Evolutionary conservation across 1,284 basidiomycete genomes (phyloP).

Genomic region (Sporisorium graminicola): DNA sequence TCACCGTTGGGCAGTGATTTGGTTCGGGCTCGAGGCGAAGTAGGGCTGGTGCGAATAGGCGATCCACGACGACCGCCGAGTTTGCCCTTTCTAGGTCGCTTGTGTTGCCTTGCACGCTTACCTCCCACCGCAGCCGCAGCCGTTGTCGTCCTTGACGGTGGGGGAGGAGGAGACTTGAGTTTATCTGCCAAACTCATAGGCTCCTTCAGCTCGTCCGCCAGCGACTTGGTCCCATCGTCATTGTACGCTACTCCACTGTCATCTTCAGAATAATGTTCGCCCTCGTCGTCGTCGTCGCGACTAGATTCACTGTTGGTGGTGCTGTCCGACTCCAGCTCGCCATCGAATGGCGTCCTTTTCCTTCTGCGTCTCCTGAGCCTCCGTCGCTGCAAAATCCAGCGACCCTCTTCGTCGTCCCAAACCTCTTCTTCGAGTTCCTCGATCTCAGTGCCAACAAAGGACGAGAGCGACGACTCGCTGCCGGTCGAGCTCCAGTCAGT

Average conservation of each 20-base stretch:
- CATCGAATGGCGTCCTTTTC: conserved; percentile 24
- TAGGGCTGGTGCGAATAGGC: not conserved
- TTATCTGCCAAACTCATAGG: conserved; percentile 32
- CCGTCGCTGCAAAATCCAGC: conserved; percentile 40
- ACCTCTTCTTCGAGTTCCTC: conserved; percentile 39
- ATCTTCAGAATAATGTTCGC: conserved; percentile 27
- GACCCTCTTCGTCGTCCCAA: conserved; percentile 40
- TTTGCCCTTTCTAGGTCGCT: not conserved
- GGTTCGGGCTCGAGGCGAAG: not conserved
- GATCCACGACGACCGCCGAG: conserved; percentile 4
- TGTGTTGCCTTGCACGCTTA: not conserved
- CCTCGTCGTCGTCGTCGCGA: conserved; percentile 1
- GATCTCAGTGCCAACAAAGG: conserved; percentile 17
- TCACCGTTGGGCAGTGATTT: not conserved
- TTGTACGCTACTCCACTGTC: conserved; percentile 44
- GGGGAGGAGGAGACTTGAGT: conserved; percentile 28
- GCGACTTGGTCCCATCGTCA: conserved; percentile 19
- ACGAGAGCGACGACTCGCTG: conserved; percentile 7
- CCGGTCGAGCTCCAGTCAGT: conserved; percentile 26
- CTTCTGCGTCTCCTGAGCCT: conserved; percentile 25
- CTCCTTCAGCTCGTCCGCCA: conserved; percentile 32
- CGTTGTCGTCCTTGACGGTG: not conserved
- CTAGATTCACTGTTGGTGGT: conserved; percentile 7
- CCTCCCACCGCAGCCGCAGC: not conserved
- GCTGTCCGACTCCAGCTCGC: conserved; percentile 18